Conservation (phyloP, 768 basidiomycete species). For the Leccinum uliginosum region DNA sequence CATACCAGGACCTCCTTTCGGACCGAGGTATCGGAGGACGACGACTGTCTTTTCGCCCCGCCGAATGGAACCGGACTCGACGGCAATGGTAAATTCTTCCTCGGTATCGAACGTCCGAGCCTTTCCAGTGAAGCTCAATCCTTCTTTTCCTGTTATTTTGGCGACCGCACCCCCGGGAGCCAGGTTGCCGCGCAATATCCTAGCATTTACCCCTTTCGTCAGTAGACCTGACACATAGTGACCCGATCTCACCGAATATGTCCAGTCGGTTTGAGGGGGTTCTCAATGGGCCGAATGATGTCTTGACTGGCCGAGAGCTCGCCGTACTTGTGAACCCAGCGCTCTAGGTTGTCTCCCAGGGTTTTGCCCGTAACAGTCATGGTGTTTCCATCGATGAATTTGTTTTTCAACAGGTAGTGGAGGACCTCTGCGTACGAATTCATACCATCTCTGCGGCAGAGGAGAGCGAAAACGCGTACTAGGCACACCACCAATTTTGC, state of each 20-base stretch:
- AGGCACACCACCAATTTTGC: conserved; percentile 94
- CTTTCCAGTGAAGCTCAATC: conserved; percentile 82
- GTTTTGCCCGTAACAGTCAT: conserved; percentile 89
- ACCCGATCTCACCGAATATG: conserved; percentile 67
- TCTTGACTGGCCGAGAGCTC: conserved; percentile 72
- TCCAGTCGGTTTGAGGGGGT: conserved; percentile 85
- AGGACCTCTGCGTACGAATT: conserved; percentile 59
- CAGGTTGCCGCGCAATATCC: conserved; percentile 87
- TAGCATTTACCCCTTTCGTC: conserved; percentile 26
- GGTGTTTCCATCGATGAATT: conserved; percentile 84
- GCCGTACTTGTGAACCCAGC: conserved; percentile 79
- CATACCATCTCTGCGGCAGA: neutral
- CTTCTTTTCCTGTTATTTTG: conserved; percentile 96
- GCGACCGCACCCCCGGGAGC: conserved; percentile 95
- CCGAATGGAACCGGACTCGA: conserved; percentile 84
- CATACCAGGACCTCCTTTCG: conserved; percentile 98
- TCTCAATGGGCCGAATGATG: conserved; percentile 81
- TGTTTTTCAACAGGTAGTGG: conserved; percentile 79
- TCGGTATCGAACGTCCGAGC: conserved; percentile 92
- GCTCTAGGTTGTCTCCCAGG: conserved; percentile 88
- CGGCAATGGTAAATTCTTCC: conserved; percentile 80
- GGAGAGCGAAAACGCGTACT: conserved; percentile 47
- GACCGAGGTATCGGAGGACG: conserved; percentile 93
- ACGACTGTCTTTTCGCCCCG: conserved; percentile 96
- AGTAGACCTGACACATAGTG: conserved; percentile 1